These are phyloP conservation scores for Pseudocercospora crystallina DNA, from an alignment of 2,329 filamentous ascomycete species.

Conservation along the genomic window DNA sequence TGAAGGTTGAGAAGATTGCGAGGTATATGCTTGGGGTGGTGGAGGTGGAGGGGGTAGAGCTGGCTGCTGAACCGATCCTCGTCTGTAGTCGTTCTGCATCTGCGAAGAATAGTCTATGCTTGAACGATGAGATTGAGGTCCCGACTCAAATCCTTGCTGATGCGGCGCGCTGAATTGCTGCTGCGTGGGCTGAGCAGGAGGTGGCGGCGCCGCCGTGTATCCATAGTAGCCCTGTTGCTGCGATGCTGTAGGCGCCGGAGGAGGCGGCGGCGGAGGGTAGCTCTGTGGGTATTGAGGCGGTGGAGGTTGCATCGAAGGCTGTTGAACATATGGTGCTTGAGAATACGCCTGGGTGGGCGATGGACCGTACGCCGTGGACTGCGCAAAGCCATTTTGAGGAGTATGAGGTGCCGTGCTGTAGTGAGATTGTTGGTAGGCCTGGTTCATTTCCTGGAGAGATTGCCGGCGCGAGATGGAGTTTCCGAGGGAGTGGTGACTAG, in stretches of 20 bases:
- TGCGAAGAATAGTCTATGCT: constrained; percentile 41
- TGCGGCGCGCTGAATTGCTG: constrained; percentile 38
- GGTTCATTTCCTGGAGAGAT: constrained; percentile 47
- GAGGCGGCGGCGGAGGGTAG: constrained; percentile 26
- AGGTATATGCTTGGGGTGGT: constrained; percentile 31
- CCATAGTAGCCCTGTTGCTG: constrained; percentile 40
- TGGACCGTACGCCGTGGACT: constrained; percentile 38
- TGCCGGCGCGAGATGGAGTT: constrained; percentile 38
- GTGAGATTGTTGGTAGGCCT: constrained; percentile 41
- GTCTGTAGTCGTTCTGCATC: constrained; percentile 39
- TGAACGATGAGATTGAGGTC: constrained; percentile 36
- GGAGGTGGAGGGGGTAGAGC: constrained; percentile 34
- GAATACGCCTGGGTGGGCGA: constrained; percentile 29
- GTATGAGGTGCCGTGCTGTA: constrained; percentile 42
- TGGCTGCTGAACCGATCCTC: constrained; percentile 42
- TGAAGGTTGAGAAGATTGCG: constrained; percentile 39
- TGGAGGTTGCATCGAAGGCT: constrained; percentile 37
- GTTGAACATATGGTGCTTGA: constrained; percentile 31
- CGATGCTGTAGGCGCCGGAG: constrained; percentile 28
- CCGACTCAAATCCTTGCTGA: constrained; percentile 27
- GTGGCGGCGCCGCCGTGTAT: constrained; percentile 36
- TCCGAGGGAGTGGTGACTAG: constrained; percentile 34
- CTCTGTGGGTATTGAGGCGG: constrained; percentile 30
- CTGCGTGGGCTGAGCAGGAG: constrained; percentile 37
- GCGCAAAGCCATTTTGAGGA: constrained; percentile 39